phyloP scores from a whole-genome alignment of 1,284 basidiomycete genomes.

The Sporisorium iseilematis-ciliati region DNA sequence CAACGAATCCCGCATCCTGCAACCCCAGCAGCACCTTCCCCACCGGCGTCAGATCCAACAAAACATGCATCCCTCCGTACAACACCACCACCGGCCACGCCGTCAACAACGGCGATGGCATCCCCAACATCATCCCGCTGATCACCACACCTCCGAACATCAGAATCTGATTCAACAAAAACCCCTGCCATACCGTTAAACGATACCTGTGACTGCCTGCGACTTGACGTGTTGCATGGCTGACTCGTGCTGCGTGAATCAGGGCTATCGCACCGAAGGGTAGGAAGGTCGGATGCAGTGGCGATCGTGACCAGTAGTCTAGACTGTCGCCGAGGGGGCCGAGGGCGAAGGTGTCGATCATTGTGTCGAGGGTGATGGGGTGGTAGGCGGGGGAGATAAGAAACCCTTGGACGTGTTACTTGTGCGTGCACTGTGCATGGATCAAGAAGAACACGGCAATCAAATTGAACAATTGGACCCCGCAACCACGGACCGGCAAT shows the following conservation, averaged over 20 bases:
- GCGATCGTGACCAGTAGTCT: conserved; percentile 17
- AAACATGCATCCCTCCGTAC: conserved; percentile 52
- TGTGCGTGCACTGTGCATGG: conserved; percentile 13
- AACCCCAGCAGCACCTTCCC: conserved; percentile 32
- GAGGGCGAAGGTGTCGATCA: conserved; percentile 14
- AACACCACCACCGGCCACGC: conserved; percentile 47
- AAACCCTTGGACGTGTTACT: neutral
- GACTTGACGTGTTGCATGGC: conserved; percentile 56
- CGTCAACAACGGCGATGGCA: conserved; percentile 49
- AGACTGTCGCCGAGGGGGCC: conserved; percentile 20
- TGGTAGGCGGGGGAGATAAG: neutral
- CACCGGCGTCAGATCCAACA: conserved; percentile 21
- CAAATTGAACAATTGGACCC: conserved; percentile 9
- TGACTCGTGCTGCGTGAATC: conserved; percentile 54
- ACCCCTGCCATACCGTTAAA: conserved; percentile 50
- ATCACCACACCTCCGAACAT: conserved; percentile 56
- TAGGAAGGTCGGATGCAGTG: conserved; percentile 32
- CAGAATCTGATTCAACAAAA: conserved; percentile 56
- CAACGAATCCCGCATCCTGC: conserved; percentile 21
- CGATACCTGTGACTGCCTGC: conserved; percentile 36
- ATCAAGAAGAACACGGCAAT: conserved; percentile 22
- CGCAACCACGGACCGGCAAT: neutral
- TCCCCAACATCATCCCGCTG: conserved; percentile 39
- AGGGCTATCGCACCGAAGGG: conserved; percentile 47
- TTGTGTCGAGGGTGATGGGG: conserved; percentile 1